phyloP scores from a whole-genome alignment of 177 flowering plant species.

The Tripterygium wilfordii region DNA sequence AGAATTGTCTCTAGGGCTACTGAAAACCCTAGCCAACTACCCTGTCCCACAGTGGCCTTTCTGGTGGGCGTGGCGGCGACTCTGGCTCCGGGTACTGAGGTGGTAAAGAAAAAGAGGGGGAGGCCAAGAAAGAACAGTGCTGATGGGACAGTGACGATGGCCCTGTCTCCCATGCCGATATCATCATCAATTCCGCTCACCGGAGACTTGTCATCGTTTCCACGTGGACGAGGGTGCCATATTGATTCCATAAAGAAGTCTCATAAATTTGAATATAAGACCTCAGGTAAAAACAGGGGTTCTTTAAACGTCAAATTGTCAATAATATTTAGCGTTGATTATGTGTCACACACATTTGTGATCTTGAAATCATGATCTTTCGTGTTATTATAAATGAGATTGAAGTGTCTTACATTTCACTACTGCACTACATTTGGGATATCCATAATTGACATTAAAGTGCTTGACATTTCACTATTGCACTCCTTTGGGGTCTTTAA shows the following conservation, averaged over 20 bases:
- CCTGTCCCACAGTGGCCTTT: too few species aligned
- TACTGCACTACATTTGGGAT: too few species aligned
- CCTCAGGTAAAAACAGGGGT: slow-evolving; percentile 58
- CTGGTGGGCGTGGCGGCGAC: slow-evolving; percentile 8
- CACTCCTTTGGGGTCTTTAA: too few species aligned
- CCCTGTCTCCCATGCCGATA: slow-evolving; percentile 88
- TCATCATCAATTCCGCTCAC: slow-evolving; percentile 62
- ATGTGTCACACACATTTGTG: too few species aligned
- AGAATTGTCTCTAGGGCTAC: slow-evolving; percentile 25
- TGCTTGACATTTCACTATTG: too few species aligned
- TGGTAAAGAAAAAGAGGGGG: slow-evolving; percentile 61
- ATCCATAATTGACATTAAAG: too few species aligned
- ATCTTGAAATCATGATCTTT: too few species aligned
- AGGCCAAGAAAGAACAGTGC: slow-evolving; percentile 87
- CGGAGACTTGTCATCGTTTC: slow-evolving; percentile 52
- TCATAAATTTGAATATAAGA: slow-evolving; percentile 39
- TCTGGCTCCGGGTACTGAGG: slow-evolving; percentile 12
- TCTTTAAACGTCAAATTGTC: too few species aligned
- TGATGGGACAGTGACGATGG: slow-evolving; percentile 41
- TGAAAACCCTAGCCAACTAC: slow-evolving; percentile 29
- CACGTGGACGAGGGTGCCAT: slow-evolving; percentile 68
- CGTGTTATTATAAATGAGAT: too few species aligned
- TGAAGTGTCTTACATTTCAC: too few species aligned
- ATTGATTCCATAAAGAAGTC: slow-evolving; percentile 48
- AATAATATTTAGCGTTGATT: too few species aligned